Conservation (phyloP, 768 basidiomycete species). For the Paxillus ammoniavirescens region DNA sequence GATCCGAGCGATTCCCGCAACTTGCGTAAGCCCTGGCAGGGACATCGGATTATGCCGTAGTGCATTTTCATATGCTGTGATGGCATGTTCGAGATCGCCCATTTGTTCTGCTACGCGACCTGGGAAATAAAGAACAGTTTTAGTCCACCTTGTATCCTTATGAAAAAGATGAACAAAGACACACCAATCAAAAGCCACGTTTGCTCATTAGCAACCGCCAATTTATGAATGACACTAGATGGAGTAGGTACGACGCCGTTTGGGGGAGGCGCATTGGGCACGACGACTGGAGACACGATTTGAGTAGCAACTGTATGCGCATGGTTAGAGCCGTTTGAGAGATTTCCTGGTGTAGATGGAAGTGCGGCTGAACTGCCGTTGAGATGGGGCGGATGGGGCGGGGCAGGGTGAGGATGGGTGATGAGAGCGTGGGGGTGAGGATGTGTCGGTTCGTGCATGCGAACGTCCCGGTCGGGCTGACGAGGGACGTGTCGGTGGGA, state of each 20-base stretch:
- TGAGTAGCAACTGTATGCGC: conserved; percentile 33
- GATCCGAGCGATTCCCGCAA: conserved; percentile 95
- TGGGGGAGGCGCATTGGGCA: conserved; percentile 30
- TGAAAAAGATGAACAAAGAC: conserved; percentile 5
- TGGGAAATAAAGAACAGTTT: conserved; percentile 37
- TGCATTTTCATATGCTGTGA: conserved; percentile 92
- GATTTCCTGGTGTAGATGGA: conserved; percentile 43
- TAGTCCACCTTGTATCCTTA: conserved; percentile 4
- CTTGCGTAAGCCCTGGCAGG: conserved; percentile 86
- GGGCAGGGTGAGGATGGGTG: conserved; percentile 39
- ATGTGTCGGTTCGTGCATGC: conserved; percentile 56
- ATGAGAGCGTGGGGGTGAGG: conserved; percentile 42
- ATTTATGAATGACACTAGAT: conserved; percentile 62
- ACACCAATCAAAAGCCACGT: conserved; percentile 93
- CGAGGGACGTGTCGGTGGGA: conserved; percentile 62
- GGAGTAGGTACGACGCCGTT: conserved; percentile 24
- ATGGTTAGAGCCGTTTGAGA: conserved; percentile 44
- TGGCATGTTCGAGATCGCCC: conserved; percentile 89
- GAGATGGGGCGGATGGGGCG: conserved; percentile 43
- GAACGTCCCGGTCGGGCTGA: conserved; percentile 57
- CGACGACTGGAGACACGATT: conserved; percentile 49
- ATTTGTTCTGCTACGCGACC: conserved; percentile 95
- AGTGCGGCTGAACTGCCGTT: conserved; percentile 48
- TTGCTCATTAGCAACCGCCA: conserved; percentile 86
- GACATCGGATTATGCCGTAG: conserved; percentile 94